These are phyloP conservation scores for Saccharum hybrid DNA, from an alignment of 202 grass and related monocot genomes.

Conservation along the genomic window DNA sequence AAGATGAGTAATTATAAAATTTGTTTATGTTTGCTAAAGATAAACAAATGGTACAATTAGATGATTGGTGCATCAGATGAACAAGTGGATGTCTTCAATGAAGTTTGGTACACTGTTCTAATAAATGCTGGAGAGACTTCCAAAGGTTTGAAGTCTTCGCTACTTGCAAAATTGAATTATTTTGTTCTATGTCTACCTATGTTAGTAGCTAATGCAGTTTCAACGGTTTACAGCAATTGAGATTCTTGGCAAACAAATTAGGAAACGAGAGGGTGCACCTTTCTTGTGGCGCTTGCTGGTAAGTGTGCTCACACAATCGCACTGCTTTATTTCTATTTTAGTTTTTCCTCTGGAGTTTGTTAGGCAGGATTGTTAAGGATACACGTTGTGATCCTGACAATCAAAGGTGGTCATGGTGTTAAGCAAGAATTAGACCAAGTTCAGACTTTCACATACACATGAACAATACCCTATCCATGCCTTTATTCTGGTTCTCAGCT, in stretches of 20 bases:
- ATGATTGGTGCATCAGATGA: constrained; percentile 90
- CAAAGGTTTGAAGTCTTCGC: constrained; percentile 45
- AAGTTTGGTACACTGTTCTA: constrained; percentile 72
- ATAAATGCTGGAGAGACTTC: constrained; percentile 53
- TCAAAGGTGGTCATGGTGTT: not conserved
- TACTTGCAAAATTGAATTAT: not conserved
- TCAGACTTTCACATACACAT: not conserved
- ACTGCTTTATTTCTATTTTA: constrained; percentile 12
- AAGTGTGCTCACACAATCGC: constrained; percentile 12
- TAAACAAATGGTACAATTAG: constrained; percentile 44
- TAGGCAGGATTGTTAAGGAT: not conserved
- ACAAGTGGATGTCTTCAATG: constrained; percentile 81
- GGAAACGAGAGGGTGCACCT: constrained; percentile 54
- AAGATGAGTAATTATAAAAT: constrained; percentile 1
- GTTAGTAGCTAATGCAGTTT: constrained; percentile 32
- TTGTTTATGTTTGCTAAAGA: constrained; percentile 22
- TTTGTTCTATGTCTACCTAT: not conserved
- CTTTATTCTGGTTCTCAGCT: no score
- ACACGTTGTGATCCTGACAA: not conserved
- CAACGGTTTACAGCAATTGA: constrained; percentile 53
- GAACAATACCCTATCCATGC: no score
- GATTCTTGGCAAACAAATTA: constrained; percentile 52
- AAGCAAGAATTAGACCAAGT: not conserved
- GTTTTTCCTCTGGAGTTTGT: not conserved
- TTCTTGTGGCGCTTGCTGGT: constrained; percentile 79